phyloP scores from a whole-genome alignment of 2,329 filamentous ascomycete species.

The Xylaria sp. region DNA sequence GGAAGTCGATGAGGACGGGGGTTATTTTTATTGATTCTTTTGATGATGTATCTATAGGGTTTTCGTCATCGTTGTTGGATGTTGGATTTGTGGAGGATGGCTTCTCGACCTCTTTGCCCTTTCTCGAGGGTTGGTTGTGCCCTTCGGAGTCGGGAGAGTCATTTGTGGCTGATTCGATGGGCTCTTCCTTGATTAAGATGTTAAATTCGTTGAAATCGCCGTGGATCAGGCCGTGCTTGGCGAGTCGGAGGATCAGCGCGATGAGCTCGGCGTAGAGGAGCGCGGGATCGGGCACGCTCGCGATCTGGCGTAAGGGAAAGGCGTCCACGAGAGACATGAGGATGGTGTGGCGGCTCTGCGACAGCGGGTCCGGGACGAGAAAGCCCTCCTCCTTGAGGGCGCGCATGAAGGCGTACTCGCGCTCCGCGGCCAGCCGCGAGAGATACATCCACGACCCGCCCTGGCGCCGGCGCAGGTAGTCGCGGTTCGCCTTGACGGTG shows the following conservation, averaged over 20 bases:
- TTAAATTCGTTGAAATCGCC: slow-evolving; percentile 99
- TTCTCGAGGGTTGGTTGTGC: slow-evolving; percentile 49
- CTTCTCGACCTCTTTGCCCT: slow-evolving; percentile 36
- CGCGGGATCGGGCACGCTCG: slow-evolving; percentile 83
- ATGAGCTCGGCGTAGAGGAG: slow-evolving; percentile 93
- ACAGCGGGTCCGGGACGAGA: slow-evolving; percentile 86
- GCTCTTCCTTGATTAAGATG: slow-evolving; percentile 86
- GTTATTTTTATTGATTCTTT: slow-evolving; percentile 59
- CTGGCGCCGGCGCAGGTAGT: slow-evolving; percentile 78
- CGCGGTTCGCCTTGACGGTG: slow-evolving; percentile 93
- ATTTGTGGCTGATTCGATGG: background rate
- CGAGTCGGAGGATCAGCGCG: slow-evolving; percentile 83
- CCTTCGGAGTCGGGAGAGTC: slow-evolving; percentile 40
- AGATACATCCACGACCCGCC: slow-evolving; percentile 98
- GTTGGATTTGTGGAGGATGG: background rate
- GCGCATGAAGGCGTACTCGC: slow-evolving; percentile 95
- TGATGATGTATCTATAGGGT: background rate
- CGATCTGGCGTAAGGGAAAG: slow-evolving; percentile 89
- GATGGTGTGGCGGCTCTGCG: slow-evolving; percentile 93
- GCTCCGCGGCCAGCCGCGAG: slow-evolving; percentile 89
- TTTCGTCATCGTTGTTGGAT: slow-evolving; percentile 35
- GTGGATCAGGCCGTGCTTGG: slow-evolving; percentile 89
- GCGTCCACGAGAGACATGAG: slow-evolving; percentile 96
- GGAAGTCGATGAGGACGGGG: slow-evolving; percentile 95
- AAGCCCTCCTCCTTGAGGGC: slow-evolving; percentile 86